A percentile compares a stretch with the other conserved stretches of the same genome.
phyloP scores from a whole-genome alignment of 768 basidiomycete species.

The Lactifluus piperatus region DNA sequence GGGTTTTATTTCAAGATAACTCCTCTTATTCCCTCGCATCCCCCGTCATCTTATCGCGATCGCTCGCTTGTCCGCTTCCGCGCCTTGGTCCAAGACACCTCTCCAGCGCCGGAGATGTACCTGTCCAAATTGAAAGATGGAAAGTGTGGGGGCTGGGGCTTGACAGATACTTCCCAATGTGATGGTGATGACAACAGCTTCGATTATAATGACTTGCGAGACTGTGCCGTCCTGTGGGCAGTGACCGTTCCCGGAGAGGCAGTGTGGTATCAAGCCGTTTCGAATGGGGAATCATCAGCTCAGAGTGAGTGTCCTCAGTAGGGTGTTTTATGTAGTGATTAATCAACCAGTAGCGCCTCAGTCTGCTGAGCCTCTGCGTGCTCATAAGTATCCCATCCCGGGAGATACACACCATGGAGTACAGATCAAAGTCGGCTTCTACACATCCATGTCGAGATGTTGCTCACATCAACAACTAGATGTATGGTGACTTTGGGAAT shows the following conservation, averaged over 20 bases:
- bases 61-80: slow-evolving; percentile 63
- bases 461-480: slow-evolving; percentile 30
- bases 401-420: slow-evolving; percentile 51
- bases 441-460: neutral
- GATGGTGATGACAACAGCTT: slow-evolving; percentile 27
- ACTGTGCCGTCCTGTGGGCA: slow-evolving; percentile 62
- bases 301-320: slow-evolving; percentile 15
- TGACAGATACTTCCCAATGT: slow-evolving; percentile 29
- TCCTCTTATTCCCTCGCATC: slow-evolving; percentile 36
- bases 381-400: slow-evolving; percentile 61
- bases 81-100: slow-evolving; percentile 79
- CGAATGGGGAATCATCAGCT: slow-evolving; percentile 21
- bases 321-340: neutral
- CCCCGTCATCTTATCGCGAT: slow-evolving; percentile 41
- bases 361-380: slow-evolving; percentile 22
- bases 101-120: slow-evolving; percentile 65
- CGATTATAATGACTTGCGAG: slow-evolving; percentile 46
- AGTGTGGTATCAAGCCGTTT: slow-evolving; percentile 40
- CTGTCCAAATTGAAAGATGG: slow-evolving; percentile 37
- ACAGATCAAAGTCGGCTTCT: slow-evolving; percentile 52
- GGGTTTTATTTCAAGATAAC: slow-evolving; percentile 42
- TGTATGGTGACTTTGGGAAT: slow-evolving; percentile 43
- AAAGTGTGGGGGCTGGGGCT: slow-evolving; percentile 69
- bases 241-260: slow-evolving; percentile 65
- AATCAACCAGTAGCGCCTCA: neutral